phyloP scores from a whole-genome alignment of 2,329 filamentous ascomycete species.

The Colletotrichum eleusines region DNA sequence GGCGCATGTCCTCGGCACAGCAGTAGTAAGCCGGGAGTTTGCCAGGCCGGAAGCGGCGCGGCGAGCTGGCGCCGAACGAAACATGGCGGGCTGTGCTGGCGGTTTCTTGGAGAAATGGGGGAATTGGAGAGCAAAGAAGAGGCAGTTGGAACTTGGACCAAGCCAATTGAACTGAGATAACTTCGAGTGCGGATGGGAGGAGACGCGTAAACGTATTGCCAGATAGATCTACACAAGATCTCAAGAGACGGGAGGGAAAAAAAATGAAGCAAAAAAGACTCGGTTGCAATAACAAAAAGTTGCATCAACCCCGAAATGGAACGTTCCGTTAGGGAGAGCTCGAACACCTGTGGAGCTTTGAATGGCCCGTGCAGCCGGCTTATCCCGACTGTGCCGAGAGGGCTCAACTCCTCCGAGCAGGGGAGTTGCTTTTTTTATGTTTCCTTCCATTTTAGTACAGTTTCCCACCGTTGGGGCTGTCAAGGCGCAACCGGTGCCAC shows the following conservation, averaged over 20 bases:
- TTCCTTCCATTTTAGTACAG: no score
- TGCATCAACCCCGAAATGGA: background rate
- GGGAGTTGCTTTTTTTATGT: no score
- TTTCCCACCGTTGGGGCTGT: no score
- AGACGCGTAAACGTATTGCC: conserved; percentile 5
- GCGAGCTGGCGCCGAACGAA: conserved; percentile 39
- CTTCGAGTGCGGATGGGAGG: background rate
- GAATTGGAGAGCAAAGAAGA: conserved; percentile 15
- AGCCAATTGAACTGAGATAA: conserved; percentile 27
- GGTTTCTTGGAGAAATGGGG: conserved; percentile 18
- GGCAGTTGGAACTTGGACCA: conserved; percentile 3
- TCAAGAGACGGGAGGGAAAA: background rate
- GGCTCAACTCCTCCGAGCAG: no score
- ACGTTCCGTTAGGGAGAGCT: background rate
- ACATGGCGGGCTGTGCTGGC: conserved; percentile 28
- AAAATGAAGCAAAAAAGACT: conserved; percentile 21
- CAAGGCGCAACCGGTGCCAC: no score
- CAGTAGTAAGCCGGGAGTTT: conserved; percentile 37
- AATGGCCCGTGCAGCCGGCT: conserved; percentile 8
- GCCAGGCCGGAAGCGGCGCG: conserved; percentile 41
- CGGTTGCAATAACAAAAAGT: conserved; percentile 20
- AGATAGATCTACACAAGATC: conserved; percentile 1
- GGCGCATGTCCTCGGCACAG: conserved; percentile 40
- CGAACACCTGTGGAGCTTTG: background rate
- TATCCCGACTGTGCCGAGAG: conserved; percentile 2